Percentiles rank a stretch among this genome's conserved stretches.
These are phyloP conservation scores for Colletotrichum simmondsii DNA, from an alignment of 2,329 filamentous ascomycete genomes.

Conservation along the genomic window DNA sequence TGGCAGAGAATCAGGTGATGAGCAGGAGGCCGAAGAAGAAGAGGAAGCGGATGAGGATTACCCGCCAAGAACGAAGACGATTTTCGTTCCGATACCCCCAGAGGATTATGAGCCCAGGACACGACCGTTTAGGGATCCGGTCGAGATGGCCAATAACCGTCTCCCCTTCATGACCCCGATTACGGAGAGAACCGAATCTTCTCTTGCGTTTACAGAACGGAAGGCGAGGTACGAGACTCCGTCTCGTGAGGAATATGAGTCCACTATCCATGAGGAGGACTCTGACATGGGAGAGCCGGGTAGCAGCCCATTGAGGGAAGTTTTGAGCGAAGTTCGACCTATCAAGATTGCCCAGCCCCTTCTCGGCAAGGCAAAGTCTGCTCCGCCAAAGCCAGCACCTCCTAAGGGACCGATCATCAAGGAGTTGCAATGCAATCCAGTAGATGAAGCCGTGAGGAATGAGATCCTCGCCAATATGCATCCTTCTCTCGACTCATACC, in stretches of 20 bases:
- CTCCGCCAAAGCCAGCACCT: constrained; percentile 52
- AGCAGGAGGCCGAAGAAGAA: constrained; percentile 43
- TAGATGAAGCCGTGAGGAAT: constrained; percentile 79
- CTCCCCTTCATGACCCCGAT: constrained; percentile 99
- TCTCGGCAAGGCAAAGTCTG: constrained; percentile 55
- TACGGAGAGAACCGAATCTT: constrained; percentile 93
- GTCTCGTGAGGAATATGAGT: constrained; percentile 41
- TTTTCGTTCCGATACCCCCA: constrained; percentile 83
- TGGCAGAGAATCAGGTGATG: constrained; percentile 35
- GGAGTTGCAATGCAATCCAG: constrained; percentile 88
- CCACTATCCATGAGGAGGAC: constrained; percentile 42
- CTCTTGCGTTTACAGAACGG: constrained; percentile 61
- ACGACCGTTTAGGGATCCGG: constrained; percentile 83
- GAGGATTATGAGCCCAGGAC: constrained; percentile 87
- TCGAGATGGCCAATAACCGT: constrained; percentile 85
- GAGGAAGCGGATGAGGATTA: constrained; percentile 48
- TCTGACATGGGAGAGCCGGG: constrained; percentile 53
- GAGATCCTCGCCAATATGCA: constrained; percentile 80
- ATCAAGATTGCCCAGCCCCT: constrained; percentile 63
- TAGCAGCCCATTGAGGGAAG: constrained; percentile 81
- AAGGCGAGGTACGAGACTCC: constrained; percentile 36
- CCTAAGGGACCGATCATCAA: constrained; percentile 80
- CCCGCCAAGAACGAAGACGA: constrained; percentile 66
- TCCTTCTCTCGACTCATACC: constrained; percentile 78
- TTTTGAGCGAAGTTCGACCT: constrained; percentile 63